phyloP scores from a whole-genome alignment of 2,329 filamentous ascomycete genomes.

The Penicillium rolfsii region DNA sequence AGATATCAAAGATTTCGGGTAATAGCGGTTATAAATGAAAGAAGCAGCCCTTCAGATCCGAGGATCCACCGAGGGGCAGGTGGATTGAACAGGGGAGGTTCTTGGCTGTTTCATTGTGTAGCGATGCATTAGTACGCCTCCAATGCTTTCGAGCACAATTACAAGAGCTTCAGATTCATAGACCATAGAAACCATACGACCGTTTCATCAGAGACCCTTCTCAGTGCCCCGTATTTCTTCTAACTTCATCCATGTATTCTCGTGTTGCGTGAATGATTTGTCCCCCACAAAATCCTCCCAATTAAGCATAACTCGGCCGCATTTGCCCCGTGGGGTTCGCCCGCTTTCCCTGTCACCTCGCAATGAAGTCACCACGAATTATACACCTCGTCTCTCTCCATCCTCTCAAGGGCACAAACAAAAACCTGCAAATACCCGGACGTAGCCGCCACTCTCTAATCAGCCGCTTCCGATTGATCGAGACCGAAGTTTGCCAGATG shows the following conservation, averaged over 20 bases:
- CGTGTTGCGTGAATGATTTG: not conserved
- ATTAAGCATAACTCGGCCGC: constrained; percentile 8
- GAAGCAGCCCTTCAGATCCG: not conserved
- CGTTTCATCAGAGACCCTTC: not conserved
- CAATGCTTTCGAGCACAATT: not conserved
- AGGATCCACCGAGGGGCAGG: not conserved
- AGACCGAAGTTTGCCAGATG: not conserved
- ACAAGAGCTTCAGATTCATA: not conserved
- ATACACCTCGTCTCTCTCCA: not conserved
- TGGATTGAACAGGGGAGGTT: not conserved
- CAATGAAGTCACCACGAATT: not conserved
- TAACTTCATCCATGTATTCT: not conserved
- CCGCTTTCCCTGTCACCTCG: not conserved
- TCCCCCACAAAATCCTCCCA: not conserved
- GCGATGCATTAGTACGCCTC: not conserved
- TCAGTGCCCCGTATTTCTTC: not conserved
- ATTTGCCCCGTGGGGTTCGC: not conserved
- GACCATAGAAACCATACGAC: not conserved
- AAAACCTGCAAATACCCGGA: constrained; percentile 7
- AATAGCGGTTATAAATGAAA: constrained; percentile 9
- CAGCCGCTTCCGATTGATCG: not conserved
- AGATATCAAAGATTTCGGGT: constrained; percentile 11
- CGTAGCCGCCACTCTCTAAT: constrained; percentile 9
- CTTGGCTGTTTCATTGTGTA: not conserved
- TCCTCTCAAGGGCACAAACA: not conserved